Conservation (phyloP, 2,329 filamentous ascomycete species). For the Plectosphaerella plurivora region DNA sequence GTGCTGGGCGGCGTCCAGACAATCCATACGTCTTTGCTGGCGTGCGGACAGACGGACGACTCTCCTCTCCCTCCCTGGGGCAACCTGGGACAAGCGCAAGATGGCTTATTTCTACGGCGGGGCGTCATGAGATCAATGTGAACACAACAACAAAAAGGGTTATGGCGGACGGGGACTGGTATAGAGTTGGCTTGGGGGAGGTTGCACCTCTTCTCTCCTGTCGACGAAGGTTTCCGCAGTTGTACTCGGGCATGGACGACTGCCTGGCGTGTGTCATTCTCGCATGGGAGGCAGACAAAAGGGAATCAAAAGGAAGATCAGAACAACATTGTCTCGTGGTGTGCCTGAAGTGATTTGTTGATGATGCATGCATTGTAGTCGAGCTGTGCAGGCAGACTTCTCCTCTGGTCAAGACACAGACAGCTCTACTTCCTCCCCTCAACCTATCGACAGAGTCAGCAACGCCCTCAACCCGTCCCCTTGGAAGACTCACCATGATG, state of each 20-base stretch:
- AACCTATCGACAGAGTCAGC: constrained; percentile 20
- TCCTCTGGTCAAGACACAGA: not conserved
- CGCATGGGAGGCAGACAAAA: constrained; percentile 20
- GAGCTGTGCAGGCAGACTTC: not conserved
- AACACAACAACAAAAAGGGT: not conserved
- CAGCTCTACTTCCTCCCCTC: constrained; percentile 33
- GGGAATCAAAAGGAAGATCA: constrained; percentile 33
- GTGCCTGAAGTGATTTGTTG: not conserved
- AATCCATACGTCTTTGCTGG: no score
- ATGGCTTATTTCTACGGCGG: not conserved
- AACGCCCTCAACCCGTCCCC: not conserved
- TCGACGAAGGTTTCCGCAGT: constrained; percentile 24
- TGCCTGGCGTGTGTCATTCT: constrained; percentile 26
- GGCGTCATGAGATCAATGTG: not conserved
- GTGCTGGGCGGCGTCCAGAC: no score
- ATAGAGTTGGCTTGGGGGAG: constrained; percentile 32
- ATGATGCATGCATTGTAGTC: constrained; percentile 4
- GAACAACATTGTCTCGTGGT: not conserved
- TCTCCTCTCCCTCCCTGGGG: not conserved
- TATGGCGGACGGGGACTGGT: constrained; percentile 12
- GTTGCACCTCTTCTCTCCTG: constrained; percentile 15
- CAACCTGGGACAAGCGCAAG: not conserved
- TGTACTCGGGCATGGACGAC: constrained; percentile 38
- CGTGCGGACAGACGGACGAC: not conserved
- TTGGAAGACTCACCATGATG: constrained; percentile 57